A percentile compares a stretch with the other conserved stretches of the same genome.
Conservation (phyloP, 768 basidiomycete genomes). For the Fomitopsis pulvina region DNA sequence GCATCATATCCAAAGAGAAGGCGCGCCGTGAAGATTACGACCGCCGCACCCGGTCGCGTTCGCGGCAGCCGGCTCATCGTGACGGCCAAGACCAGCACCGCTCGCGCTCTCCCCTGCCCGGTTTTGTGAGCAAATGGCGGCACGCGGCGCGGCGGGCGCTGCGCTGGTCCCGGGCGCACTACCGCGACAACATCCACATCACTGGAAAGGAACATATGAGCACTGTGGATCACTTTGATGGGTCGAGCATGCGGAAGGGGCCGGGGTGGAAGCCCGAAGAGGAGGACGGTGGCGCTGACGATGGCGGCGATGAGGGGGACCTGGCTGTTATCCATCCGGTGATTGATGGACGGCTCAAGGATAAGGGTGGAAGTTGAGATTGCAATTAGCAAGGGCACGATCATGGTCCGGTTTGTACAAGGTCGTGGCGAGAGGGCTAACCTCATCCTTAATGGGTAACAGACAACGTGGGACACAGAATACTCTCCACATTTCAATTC, state of each 20-base stretch:
- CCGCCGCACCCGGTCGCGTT: conserved; percentile 1
- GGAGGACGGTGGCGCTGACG: conserved; percentile 6
- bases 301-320: conserved; percentile 18
- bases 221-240: conserved; percentile 67
- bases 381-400: no score
- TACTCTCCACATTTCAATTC: no score
- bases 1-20: conserved; percentile 42
- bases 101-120: conserved; percentile 14
- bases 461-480: no score
- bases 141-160: conserved; percentile 35
- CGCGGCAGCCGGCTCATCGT: neutral
- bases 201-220: conserved; percentile 72
- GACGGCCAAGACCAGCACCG: conserved; percentile 6
- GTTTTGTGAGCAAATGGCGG: conserved; percentile 40
- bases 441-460: no score
- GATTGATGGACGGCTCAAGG: conserved; percentile 29
- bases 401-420: no score
- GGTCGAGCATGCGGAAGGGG: conserved; percentile 24
- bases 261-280: conserved; percentile 6
- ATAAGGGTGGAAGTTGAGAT: conserved; percentile 23
- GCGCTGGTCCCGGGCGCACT: conserved; percentile 45
- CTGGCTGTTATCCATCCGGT: conserved; percentile 26
- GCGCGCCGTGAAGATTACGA: conserved; percentile 28
- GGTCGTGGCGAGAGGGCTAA: no score
- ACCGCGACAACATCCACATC: conserved; percentile 53